Conservation (phyloP, 768 basidiomycete genomes). For the Pholiota molesta region DNA sequence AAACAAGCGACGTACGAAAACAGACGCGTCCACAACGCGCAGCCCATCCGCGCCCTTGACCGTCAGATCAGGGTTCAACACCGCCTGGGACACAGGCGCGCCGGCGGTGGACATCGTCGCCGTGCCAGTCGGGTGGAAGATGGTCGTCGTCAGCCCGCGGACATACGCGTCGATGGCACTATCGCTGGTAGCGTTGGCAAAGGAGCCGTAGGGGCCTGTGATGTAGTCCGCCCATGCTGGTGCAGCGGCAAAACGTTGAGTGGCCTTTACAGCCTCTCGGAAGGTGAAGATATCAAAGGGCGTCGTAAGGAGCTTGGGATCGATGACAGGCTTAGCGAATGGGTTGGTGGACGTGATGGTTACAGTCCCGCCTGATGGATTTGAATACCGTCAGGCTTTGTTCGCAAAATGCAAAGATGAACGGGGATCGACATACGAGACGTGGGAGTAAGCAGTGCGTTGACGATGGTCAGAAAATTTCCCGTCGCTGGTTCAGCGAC, state of each 20-base stretch:
- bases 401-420: neutral
- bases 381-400: neutral
- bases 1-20: slow-evolving; percentile 6
- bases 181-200: slow-evolving; percentile 1
- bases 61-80: slow-evolving; percentile 5
- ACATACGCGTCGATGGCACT: neutral
- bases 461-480: slow-evolving; percentile 30
- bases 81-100: neutral
- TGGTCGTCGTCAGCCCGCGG: slow-evolving; percentile 1
- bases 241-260: slow-evolving; percentile 24
- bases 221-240: slow-evolving; percentile 15
- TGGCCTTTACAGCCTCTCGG: slow-evolving; percentile 25
- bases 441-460: slow-evolving; percentile 33
- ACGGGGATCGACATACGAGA: slow-evolving; percentile 29
- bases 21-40: slow-evolving; percentile 2
- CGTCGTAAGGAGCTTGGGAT: slow-evolving; percentile 45
- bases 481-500: slow-evolving; percentile 24
- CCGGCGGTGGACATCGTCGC: neutral
- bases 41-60: slow-evolving; percentile 7
- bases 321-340: slow-evolving; percentile 49
- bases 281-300: slow-evolving; percentile 31
- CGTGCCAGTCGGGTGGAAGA: slow-evolving; percentile 7
- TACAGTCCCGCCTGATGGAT: slow-evolving; percentile 34
- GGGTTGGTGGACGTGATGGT: slow-evolving; percentile 45
- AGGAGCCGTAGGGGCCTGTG: neutral